Evolutionary conservation across 495 filamentous ascomycete genomes (phyloP).

Genomic region (Thozetella sp.): DNA sequence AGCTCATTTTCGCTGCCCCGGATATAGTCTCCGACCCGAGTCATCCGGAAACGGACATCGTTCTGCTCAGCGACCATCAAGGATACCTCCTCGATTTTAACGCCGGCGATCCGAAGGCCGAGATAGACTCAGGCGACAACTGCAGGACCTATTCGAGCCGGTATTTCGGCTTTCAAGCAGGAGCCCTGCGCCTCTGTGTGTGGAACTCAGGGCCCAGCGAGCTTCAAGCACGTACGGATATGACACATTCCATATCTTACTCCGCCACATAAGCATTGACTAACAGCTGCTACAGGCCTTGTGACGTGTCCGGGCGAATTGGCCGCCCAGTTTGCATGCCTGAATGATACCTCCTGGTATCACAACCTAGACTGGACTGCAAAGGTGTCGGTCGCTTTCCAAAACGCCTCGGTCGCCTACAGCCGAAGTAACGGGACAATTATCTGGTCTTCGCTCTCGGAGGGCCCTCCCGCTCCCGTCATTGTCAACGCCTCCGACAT

Average conservation of each 20-base stretch:
- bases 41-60: conserved; percentile 10
- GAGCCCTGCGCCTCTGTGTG: conserved; percentile 10
- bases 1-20: conserved; percentile 3
- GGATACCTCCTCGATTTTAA: conserved; percentile 12
- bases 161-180: conserved; percentile 2
- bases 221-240: conserved; percentile 7
- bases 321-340: neutral
- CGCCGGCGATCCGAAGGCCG: conserved; percentile 5
- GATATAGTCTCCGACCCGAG: conserved; percentile 8
- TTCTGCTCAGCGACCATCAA: conserved; percentile 8
- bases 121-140: conserved; percentile 5
- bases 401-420: conserved; percentile 4
- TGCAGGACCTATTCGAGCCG: conserved; percentile 12
- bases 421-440: conserved; percentile 5
- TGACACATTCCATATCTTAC: neutral
- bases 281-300: neutral
- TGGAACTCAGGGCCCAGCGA: conserved; percentile 6
- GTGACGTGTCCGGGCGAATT: conserved; percentile 5
- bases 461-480: neutral
- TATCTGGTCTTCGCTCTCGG: conserved; percentile 1
- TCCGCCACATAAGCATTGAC: neutral
- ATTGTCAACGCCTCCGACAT: neutral
- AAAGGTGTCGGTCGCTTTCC: conserved; percentile 6
- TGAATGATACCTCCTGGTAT: conserved; percentile 6
- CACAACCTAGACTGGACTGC: conserved; percentile 9